Evolutionary conservation across 2,329 filamentous ascomycete genomes (phyloP).

Genomic region (Xylaria sp.): DNA sequence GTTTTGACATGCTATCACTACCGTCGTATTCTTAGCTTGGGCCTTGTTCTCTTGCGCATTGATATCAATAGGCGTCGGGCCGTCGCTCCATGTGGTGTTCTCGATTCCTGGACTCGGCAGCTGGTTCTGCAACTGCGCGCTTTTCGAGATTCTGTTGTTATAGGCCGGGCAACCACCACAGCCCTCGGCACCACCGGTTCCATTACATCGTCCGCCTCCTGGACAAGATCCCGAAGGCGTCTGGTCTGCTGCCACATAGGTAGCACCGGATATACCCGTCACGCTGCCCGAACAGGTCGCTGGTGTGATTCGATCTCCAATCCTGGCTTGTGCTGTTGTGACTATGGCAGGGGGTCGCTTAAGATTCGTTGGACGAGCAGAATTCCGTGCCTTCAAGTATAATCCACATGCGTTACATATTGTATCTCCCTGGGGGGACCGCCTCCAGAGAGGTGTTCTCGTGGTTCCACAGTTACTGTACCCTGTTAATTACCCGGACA

Average conservation of each 20-base stretch:
- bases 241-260: conserved; percentile 72
- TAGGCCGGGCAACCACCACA: conserved; percentile 95
- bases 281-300: conserved; percentile 35
- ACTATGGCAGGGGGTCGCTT: conserved; percentile 65
- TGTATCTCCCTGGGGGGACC: conserved; percentile 85
- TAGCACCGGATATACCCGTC: conserved; percentile 47
- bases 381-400: conserved; percentile 89
- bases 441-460: conserved; percentile 87
- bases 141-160: conserved; percentile 93
- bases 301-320: conserved; percentile 37
- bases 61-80: conserved; percentile 44
- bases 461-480: conserved; percentile 90
- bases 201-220: conserved; percentile 90
- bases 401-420: conserved; percentile 98
- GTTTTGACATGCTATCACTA: conserved; percentile 91
- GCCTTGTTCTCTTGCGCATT: conserved; percentile 39
- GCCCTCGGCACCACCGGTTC: conserved; percentile 88
- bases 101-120: conserved; percentile 27
- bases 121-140: conserved; percentile 59
- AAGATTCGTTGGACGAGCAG: conserved; percentile 80
- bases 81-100: conserved; percentile 29
- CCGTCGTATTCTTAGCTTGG: conserved; percentile 46
- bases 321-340: conserved; percentile 40
- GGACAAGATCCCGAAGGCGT: conserved; percentile 82
- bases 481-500: conserved; percentile 3